Evolutionary conservation across 805 yeast genomes (phyloP).

Genomic region (Ogataea henricii): DNA sequence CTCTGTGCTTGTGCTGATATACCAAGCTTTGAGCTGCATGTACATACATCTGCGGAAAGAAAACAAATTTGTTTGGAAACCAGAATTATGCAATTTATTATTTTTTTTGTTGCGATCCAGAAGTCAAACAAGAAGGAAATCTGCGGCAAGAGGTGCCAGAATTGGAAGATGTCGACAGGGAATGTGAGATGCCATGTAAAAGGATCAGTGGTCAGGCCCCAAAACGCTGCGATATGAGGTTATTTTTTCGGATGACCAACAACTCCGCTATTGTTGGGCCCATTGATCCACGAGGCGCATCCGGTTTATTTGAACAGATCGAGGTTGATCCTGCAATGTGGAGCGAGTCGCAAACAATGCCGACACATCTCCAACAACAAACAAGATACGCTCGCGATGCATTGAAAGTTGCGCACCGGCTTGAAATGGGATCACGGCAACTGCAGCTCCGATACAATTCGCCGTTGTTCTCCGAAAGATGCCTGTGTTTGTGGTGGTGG

Average conservation of each 20-base stretch:
- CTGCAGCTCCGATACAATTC: not conserved
- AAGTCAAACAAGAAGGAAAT: not conserved
- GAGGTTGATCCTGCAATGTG: conserved; percentile 1
- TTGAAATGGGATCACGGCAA: not conserved
- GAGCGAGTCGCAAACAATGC: not conserved
- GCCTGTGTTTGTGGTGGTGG: not conserved
- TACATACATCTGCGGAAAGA: not conserved
- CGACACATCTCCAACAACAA: not conserved
- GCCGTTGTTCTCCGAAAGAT: not conserved
- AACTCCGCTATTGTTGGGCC: not conserved
- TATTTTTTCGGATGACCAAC: not conserved
- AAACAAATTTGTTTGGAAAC: not conserved
- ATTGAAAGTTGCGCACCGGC: not conserved
- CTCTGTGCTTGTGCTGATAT: not conserved
- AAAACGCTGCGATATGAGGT: not conserved
- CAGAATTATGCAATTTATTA: not conserved
- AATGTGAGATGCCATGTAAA: not conserved
- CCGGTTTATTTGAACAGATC: not conserved
- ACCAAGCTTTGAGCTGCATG: not conserved
- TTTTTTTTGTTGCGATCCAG: not conserved
- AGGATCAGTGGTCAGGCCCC: not conserved
- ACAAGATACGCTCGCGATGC: not conserved
- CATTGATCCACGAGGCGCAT: conserved; percentile 2
- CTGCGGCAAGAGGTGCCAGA: not conserved
- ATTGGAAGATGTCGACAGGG: not conserved